These are phyloP conservation scores for Schrenkiella parvula DNA, from an alignment of 345 rosid genomes.

Conservation along the genomic window DNA sequence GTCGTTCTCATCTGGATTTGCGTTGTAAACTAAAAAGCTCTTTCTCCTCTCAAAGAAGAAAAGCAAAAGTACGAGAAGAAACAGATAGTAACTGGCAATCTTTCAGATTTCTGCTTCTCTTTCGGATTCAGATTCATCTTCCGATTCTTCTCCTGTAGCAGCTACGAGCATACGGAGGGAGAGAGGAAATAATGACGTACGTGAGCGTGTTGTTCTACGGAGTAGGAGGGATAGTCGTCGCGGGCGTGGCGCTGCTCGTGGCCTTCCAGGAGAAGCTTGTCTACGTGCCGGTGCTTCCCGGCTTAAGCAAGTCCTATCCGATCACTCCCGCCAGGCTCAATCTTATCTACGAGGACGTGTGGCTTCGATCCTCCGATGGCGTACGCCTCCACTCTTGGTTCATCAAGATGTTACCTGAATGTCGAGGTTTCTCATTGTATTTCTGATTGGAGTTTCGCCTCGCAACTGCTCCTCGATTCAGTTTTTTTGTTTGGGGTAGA, in stretches of 20 bases:
- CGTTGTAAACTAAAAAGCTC: neutral
- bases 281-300: conserved; percentile 93
- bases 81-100: conserved; percentile 14
- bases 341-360: conserved; percentile 82
- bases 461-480: neutral
- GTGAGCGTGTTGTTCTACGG: conserved; percentile 74
- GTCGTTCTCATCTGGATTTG: neutral
- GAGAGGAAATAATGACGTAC: conserved; percentile 66
- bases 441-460: neutral
- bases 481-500: neutral
- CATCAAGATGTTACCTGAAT: conserved; percentile 73
- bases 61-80: conserved; percentile 7
- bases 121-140: conserved; percentile 11
- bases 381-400: conserved; percentile 95
- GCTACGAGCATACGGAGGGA: neutral
- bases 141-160: neutral
- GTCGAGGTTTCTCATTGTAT: conserved; percentile 52
- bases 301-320: conserved; percentile 79
- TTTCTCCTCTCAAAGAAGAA: neutral
- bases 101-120: conserved; percentile 8
- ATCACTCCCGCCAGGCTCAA: conserved; percentile 79
- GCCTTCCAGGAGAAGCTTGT: conserved; percentile 94
- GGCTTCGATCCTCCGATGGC: conserved; percentile 95
- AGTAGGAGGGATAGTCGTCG: conserved; percentile 78
- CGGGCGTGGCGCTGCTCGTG: conserved; percentile 87